Percentiles rank a stretch among this genome's conserved stretches.
Conservation (phyloP, 345 rosid species). For the Linum lewisii region DNA sequence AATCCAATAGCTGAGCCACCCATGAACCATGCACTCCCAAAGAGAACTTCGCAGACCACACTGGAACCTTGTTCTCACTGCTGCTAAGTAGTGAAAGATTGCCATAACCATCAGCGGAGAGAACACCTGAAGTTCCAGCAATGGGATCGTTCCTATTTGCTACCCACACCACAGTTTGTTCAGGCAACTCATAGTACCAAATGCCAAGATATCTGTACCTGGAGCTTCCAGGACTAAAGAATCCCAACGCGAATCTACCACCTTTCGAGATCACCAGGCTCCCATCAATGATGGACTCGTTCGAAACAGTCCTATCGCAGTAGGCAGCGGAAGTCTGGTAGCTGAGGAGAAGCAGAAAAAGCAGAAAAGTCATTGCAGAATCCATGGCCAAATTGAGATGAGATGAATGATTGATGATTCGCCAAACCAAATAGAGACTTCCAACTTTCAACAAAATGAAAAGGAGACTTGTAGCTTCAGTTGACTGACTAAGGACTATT, state of each 20-base stretch:
- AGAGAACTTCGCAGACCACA: slow-evolving; percentile 5
- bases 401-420: background rate
- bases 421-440: background rate
- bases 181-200: background rate
- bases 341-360: background rate
- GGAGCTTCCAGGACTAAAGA: background rate
- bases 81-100: background rate
- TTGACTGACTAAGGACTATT: no score
- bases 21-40: background rate
- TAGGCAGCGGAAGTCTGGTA: background rate
- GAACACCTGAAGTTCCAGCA: slow-evolving; percentile 10
- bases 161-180: slow-evolving; percentile 9
- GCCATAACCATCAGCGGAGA: background rate
- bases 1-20: slow-evolving; percentile 12
- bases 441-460: background rate
- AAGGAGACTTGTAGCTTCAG: no score
- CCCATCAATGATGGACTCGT: slow-evolving; percentile 6
- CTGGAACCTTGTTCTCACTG: background rate
- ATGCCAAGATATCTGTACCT: background rate
- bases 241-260: slow-evolving; percentile 11
- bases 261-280: slow-evolving; percentile 3
- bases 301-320: background rate
- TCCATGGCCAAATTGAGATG: background rate
- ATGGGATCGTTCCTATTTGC: slow-evolving; percentile 12
- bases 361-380: background rate